These are phyloP conservation scores for Albatrellus ellisii DNA, from an alignment of 768 basidiomycete genomes.

Conservation along the genomic window DNA sequence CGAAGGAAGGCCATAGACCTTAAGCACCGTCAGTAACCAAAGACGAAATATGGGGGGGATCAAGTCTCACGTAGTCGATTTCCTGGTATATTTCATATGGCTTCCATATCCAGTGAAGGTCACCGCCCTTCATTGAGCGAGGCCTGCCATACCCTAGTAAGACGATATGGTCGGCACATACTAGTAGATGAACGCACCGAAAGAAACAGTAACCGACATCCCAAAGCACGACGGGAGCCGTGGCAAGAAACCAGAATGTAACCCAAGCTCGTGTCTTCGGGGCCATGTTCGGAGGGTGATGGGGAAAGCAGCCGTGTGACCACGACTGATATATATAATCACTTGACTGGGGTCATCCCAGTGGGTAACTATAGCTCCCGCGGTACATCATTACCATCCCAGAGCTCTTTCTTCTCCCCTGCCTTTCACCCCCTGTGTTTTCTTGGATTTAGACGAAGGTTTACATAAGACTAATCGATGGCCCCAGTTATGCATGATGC, in stretches of 20 bases:
- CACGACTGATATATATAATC: too few relatives aligned
- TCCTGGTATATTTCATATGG: conserved; percentile 72
- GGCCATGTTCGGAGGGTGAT: conserved; percentile 17
- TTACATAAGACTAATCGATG: too few relatives aligned
- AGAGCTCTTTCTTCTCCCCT: too few relatives aligned
- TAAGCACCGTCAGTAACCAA: background rate
- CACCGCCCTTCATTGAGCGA: conserved; percentile 77
- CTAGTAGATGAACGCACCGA: conserved; percentile 35
- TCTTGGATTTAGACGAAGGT: too few relatives aligned
- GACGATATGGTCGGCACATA: background rate
- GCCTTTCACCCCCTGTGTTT: too few relatives aligned
- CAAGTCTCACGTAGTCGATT: conserved; percentile 29
- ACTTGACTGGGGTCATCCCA: too few relatives aligned
- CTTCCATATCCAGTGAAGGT: conserved; percentile 86
- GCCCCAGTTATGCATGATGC: too few relatives aligned
- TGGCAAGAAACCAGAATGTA: conserved; percentile 34
- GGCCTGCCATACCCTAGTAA: conserved; percentile 33
- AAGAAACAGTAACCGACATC: conserved; percentile 74
- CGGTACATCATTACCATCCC: too few relatives aligned
- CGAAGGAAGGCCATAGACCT: conserved; percentile 66
- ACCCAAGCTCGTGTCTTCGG: conserved; percentile 16
- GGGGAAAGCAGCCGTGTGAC: too few relatives aligned
- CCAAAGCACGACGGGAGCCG: conserved; percentile 58
- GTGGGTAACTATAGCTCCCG: too few relatives aligned
- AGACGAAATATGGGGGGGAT: background rate